Base-by-base conservation (phyloP, 495 filamentous ascomycete genomes). In the Trichoderma orchidacearum region DNA sequence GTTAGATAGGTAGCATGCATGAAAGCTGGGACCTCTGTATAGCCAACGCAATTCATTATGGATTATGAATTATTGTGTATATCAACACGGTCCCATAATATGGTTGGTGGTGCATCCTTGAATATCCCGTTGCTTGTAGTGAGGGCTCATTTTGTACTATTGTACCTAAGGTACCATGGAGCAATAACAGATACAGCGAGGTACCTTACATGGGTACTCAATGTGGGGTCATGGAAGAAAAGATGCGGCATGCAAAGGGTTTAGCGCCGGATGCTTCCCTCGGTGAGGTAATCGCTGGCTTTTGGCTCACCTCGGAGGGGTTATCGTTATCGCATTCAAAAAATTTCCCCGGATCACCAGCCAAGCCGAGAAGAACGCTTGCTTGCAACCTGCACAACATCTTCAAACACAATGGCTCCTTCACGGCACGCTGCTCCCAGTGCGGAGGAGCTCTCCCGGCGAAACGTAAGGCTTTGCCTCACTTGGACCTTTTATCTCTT, bases 341-440 rank as follows among this genome's bases (percentile, higher is more conserved):
- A 55, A 55, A 36, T 55, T 55, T 18, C 31, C 23, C 21, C 17
- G 17, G 41, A 48, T 48, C 41, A 48, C 41, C 21, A 48, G 12
- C 41, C 18, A 13, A 3, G 21, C n/a, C 36, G 36, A 21, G 9
- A 8, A n/a, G 23, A 21, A 7, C 32, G n/a, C 41, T 27, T 25
- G 7, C 25, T 50, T 56, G 59, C 65, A 58, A 58, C 54, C 55
- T 53, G 21, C 41, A 60, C 15, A 31, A 28, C 34, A 4, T 12
- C 28, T 30, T 55, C 45, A 60, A 38, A 55, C 59, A 69, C 59
- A 56, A 74, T 75, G 71, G 68, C 72, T 59, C 70, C 68, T 58
- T 69, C 67, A 30, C 59, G 57, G 17, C 28, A 54, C 13, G 29
- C 52, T 60, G 63, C 54, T 58, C 71, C 72, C 54, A 75, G 61